Conservation (phyloP, 805 yeast species). For the Zygotorulaspora chibaensis region DNA sequence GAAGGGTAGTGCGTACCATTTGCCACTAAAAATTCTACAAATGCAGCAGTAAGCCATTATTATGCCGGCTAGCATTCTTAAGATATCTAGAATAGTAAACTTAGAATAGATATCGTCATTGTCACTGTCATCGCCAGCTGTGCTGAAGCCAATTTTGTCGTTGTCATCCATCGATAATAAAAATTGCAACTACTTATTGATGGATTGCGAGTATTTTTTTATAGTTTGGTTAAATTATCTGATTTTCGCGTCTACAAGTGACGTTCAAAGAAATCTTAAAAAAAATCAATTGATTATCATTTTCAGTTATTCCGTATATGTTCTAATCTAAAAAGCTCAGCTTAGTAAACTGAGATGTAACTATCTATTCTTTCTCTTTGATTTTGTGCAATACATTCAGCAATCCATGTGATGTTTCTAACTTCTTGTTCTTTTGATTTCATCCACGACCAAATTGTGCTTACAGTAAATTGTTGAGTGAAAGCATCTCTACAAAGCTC, state of each 20-base stretch:
- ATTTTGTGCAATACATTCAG: slow-evolving; percentile 98
- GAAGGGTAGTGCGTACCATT: slow-evolving; percentile 6
- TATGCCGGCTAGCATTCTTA: slow-evolving; percentile 19
- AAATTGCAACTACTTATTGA: not conserved
- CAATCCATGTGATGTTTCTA: slow-evolving; percentile 98
- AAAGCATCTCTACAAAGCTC: slow-evolving; percentile 85
- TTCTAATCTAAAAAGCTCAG: not conserved
- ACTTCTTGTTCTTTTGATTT: slow-evolving; percentile 95
- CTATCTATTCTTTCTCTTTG: slow-evolving; percentile 91
- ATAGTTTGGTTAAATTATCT: too few species aligned
- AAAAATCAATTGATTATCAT: not conserved
- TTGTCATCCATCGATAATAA: not conserved
- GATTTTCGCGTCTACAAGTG: too few species aligned
- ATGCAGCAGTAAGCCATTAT: slow-evolving; percentile 9
- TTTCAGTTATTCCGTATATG: not conserved
- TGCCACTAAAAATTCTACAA: slow-evolving; percentile 12
- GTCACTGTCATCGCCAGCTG: not conserved
- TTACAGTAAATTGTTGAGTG: slow-evolving; percentile 90
- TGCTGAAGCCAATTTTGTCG: too few species aligned
- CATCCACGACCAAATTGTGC: slow-evolving; percentile 95
- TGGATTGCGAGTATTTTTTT: too few species aligned
- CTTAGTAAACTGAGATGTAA: slow-evolving; percentile 78
- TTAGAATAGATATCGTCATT: slow-evolving; percentile 9
- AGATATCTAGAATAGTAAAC: slow-evolving; percentile 15
- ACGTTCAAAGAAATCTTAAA: not conserved